Conservation (phyloP, 257 asterid species). For the Scutellaria minor region DNA sequence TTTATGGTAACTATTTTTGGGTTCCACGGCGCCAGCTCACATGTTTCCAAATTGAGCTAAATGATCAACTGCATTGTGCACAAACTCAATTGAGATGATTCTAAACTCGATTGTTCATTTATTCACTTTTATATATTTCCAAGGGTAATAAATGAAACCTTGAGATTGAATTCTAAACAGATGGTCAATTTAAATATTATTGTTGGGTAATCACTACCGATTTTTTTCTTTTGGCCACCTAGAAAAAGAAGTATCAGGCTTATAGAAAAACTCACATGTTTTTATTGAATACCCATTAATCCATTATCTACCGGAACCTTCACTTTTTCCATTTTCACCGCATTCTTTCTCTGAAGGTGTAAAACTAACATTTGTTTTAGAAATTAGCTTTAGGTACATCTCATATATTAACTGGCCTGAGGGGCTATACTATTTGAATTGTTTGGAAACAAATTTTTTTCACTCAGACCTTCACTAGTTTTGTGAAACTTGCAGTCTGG, state of each 20-base stretch:
- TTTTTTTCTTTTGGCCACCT: too few species aligned
- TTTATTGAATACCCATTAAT: conserved; percentile 4
- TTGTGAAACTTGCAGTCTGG: conserved; percentile 76
- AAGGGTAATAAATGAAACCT: conserved; percentile 3
- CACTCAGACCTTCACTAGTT: conserved; percentile 25
- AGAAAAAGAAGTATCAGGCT: too few species aligned
- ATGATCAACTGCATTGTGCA: conserved; percentile 15
- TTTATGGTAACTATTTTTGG: not conserved
- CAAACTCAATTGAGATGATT: conserved; percentile 15
- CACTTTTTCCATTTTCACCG: not conserved
- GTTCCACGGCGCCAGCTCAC: not conserved
- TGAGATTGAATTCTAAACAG: not conserved
- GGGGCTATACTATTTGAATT: not conserved
- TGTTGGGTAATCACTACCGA: not conserved
- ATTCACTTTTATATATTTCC: not conserved
- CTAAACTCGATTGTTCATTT: not conserved
- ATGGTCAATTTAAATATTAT: conserved; percentile 9
- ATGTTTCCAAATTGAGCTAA: conserved; percentile 4
- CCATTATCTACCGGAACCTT: conserved; percentile 2
- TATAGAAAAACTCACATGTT: not conserved
- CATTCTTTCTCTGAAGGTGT: not conserved
- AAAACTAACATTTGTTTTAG: not conserved
- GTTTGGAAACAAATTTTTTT: not conserved
- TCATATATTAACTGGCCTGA: not conserved
- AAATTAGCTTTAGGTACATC: not conserved